phyloP scores from a whole-genome alignment of 345 rosid species.

The Eucalyptus camaldulensis region DNA sequence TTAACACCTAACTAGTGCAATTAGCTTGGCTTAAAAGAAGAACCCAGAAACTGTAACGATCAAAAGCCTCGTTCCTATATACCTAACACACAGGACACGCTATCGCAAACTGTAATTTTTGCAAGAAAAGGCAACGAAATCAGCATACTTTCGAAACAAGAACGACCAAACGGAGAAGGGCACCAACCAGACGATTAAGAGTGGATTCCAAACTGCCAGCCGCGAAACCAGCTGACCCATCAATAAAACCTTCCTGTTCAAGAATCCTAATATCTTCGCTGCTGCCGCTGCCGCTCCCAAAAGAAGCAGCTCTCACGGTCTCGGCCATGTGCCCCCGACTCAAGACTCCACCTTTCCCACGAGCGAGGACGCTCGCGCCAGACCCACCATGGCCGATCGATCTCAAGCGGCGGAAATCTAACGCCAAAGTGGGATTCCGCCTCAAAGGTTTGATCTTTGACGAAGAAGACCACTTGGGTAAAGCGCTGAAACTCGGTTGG shows the following conservation, averaged over 20 bases:
- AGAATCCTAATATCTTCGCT: slow-evolving; percentile 1
- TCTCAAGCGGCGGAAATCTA: background rate
- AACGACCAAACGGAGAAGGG: background rate
- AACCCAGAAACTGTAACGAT: background rate
- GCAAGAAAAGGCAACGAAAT: background rate
- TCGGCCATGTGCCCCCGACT: slow-evolving; percentile 9
- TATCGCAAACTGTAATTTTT: background rate
- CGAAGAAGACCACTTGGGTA: background rate
- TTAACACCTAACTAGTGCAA: background rate
- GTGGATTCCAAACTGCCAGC: slow-evolving; percentile 24
- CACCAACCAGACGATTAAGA: slow-evolving; percentile 58
- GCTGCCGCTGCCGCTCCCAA: background rate
- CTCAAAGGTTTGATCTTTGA: background rate
- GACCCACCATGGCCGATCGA: slow-evolving; percentile 3
- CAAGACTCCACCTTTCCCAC: background rate
- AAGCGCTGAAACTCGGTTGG: background rate
- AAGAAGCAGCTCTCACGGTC: slow-evolving; percentile 3
- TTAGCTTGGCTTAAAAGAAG: background rate
- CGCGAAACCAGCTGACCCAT: slow-evolving; percentile 1
- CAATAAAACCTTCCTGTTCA: slow-evolving; percentile 29
- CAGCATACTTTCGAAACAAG: background rate
- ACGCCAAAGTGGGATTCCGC: background rate
- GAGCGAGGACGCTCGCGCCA: background rate
- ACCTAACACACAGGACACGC: background rate
- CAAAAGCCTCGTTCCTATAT: background rate